Evolutionary conservation across 2,329 filamentous ascomycete genomes (phyloP).

Genomic region (Diplodia intermedia): DNA sequence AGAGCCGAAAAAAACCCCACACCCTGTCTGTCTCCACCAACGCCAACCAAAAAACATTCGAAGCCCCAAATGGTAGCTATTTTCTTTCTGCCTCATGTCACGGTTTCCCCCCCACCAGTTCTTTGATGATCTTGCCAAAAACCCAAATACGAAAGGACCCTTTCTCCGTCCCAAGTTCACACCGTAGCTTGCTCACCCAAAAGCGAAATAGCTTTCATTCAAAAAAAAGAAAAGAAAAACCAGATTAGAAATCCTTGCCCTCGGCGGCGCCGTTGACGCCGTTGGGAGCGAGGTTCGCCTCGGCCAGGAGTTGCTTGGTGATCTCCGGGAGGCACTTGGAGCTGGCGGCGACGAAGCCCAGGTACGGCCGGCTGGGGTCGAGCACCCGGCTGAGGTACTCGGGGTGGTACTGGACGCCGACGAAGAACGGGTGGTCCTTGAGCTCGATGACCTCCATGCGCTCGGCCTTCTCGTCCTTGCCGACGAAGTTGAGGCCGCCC

Average conservation of each 20-base stretch:
- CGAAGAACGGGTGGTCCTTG: conserved; percentile 82
- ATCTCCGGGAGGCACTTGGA: conserved; percentile 55
- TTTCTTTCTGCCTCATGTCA: neutral
- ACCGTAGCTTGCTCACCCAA: neutral
- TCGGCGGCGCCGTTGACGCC: conserved; percentile 19
- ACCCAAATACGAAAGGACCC: neutral
- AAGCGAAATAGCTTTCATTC: neutral
- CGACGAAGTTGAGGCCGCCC: conserved; percentile 76
- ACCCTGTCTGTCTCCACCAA: neutral
- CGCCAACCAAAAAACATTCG: neutral
- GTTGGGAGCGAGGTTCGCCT: conserved; percentile 11
- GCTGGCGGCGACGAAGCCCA: conserved; percentile 84
- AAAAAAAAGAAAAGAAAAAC: neutral
- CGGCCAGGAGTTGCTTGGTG: conserved; percentile 17
- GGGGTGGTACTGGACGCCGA: conserved; percentile 87
- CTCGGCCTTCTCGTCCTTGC: conserved; percentile 78
- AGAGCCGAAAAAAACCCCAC: neutral
- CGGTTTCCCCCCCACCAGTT: neutral
- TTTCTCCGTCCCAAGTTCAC: neutral
- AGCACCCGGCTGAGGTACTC: conserved; percentile 82
- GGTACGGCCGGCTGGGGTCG: conserved; percentile 74
- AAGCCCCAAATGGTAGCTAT: conserved; percentile 8
- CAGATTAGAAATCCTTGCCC: conserved; percentile 26
- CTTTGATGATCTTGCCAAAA: conserved; percentile 1
- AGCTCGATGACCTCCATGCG: conserved; percentile 86